These are phyloP conservation scores for Candida alai DNA, from an alignment of 805 yeast genomes.

Conservation along the genomic window DNA sequence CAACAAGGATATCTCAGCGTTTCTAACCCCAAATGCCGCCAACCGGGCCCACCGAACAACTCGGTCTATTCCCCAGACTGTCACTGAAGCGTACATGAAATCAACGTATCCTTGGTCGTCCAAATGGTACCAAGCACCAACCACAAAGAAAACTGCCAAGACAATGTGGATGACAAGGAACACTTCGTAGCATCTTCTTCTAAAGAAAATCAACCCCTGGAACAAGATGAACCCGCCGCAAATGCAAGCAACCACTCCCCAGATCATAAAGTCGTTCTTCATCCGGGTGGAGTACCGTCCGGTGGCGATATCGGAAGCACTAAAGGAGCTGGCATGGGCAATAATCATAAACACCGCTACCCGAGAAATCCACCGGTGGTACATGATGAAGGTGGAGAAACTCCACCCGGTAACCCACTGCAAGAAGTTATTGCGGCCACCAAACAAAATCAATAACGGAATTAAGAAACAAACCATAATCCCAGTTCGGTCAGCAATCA, in stretches of 20 bases:
- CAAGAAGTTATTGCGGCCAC: slow-evolving; percentile 69
- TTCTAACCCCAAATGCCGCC: slow-evolving; percentile 30
- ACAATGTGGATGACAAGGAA: slow-evolving; percentile 31
- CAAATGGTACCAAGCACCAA: slow-evolving; percentile 55
- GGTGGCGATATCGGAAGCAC: slow-evolving; percentile 10
- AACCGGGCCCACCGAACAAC: slow-evolving; percentile 25
- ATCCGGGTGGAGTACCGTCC: slow-evolving; percentile 12
- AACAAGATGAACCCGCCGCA: slow-evolving; percentile 46
- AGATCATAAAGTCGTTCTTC: slow-evolving; percentile 18
- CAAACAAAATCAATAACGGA: slow-evolving; percentile 61
- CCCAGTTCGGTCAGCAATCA: slow-evolving; percentile 55
- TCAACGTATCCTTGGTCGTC: slow-evolving; percentile 21
- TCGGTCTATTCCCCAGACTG: slow-evolving; percentile 37
- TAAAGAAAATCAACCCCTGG: slow-evolving; percentile 50
- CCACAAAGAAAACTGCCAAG: slow-evolving; percentile 42
- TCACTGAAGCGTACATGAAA: slow-evolving; percentile 28
- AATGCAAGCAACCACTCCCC: slow-evolving; percentile 27
- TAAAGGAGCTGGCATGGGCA: slow-evolving; percentile 36
- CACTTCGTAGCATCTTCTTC: slow-evolving; percentile 54
- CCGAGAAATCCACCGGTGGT: slow-evolving; percentile 58
- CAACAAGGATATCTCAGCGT: slow-evolving; percentile 25
- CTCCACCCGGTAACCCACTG: slow-evolving; percentile 54
- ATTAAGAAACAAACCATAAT: slow-evolving; percentile 47
- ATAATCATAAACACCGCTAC: slow-evolving; percentile 38
- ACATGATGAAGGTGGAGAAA: slow-evolving; percentile 50